Evolutionary conservation across 1,284 basidiomycete genomes (phyloP), one percentile per base, ranked within the genome.

Genomic region (Termitomyces sp.): DNA sequence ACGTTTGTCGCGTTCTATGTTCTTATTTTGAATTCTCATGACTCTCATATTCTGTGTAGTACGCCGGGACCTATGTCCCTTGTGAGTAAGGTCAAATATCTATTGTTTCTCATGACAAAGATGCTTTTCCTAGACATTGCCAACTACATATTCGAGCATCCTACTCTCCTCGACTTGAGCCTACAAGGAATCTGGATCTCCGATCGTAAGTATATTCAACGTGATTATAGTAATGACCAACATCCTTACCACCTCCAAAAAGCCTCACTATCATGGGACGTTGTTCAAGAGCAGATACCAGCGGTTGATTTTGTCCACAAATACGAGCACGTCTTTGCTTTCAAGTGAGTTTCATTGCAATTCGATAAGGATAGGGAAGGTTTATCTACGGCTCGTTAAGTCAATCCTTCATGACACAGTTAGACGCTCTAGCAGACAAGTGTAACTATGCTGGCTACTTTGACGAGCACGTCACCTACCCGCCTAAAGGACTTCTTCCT

Each of bases 171-270:
- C 7, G 75, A 79, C 49, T 71, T 88, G 19, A 69, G 75, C 19
- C 69, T 88, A 28, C 80, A 84, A 61, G 87, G 86, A 5, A 80
- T 86, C 35, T 89, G 84, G 83, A 80, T 88, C 35, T 74, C 74
- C 26, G 85, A 88, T 67, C 85, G 86, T 88, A 60, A 63, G 81
- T 63, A n/a, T 16, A 14, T n/a, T 3, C 10, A 11, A 28, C 21
- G 19, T 39, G 0, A 31, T 3, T 39, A 8, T 19, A 1, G 13
- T 18, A 1, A 19, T 18, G 18, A 30, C 46, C 19, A 18, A 35
- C 6, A 3, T 46, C 9, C 13, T 39, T 40, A 31, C 5, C 5
- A 13, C 7, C 26, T 4, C 31, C 14, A 31, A 18, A 11, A 35
- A 86, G 81, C 84, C 10, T 70, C 71, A 6, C 60, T 87, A 19